Conservation (phyloP, 2,329 filamentous ascomycete species). For the Mollisia scopiformis region DNA sequence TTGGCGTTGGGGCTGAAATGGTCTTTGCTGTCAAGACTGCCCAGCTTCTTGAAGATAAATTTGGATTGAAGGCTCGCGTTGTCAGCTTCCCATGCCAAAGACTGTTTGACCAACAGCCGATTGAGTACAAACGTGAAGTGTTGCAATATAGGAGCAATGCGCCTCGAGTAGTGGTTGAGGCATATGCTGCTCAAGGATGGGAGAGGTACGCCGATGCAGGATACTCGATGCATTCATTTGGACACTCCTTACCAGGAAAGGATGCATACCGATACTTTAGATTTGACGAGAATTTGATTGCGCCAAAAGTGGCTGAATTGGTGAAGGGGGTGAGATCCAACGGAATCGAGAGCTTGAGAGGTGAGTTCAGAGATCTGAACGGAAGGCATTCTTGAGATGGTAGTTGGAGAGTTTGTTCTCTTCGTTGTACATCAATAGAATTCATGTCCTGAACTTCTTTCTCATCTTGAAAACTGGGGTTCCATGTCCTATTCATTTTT, state of each 20-base stretch:
- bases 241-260: slow-evolving; percentile 57
- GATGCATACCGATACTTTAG: slow-evolving; percentile 59
- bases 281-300: slow-evolving; percentile 50
- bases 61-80: slow-evolving; percentile 42
- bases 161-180: slow-evolving; percentile 61
- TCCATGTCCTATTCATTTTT: too few species aligned
- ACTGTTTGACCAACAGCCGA: slow-evolving; percentile 46
- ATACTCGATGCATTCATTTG: slow-evolving; percentile 55
- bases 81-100: slow-evolving; percentile 50
- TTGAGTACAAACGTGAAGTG: slow-evolving; percentile 49
- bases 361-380: slow-evolving; percentile 1
- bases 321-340: slow-evolving; percentile 2
- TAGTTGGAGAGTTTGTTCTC: too few species aligned
- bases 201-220: slow-evolving; percentile 63
- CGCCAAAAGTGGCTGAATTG: slow-evolving; percentile 24
- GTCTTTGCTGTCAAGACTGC: slow-evolving; percentile 47
- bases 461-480: too few species aligned
- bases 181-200: slow-evolving; percentile 60
- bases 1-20: slow-evolving; percentile 44
- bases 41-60: slow-evolving; percentile 40
- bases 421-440: too few species aligned
- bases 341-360: slow-evolving; percentile 2
- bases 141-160: slow-evolving; percentile 45
- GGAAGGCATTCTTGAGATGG: too few species aligned
- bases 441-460: too few species aligned